Evolutionary conservation across 495 filamentous ascomycete genomes (phyloP).

Genomic region (Hypoxylon crocopeplum): DNA sequence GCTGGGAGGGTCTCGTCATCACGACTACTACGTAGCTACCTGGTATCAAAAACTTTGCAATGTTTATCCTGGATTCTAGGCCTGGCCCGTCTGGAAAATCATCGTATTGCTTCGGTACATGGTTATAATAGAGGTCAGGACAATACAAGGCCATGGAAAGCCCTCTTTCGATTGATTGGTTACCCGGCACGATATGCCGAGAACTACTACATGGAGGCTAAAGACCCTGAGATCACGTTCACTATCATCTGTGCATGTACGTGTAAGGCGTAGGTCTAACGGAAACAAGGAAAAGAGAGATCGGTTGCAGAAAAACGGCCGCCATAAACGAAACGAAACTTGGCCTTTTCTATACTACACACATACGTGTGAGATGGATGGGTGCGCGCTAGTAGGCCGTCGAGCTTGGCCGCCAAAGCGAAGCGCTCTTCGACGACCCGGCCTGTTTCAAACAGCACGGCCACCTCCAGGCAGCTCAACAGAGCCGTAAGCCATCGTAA

Average conservation of each 20-base stretch:
- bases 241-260: background rate
- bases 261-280: no score
- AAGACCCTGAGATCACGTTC: background rate
- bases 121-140: background rate
- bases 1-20: constrained; percentile 21
- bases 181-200: constrained; percentile 14
- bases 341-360: no score
- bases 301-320: background rate
- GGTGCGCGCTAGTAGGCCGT: no score
- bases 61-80: constrained; percentile 10
- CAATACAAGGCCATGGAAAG: background rate
- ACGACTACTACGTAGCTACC: constrained; percentile 1
- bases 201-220: constrained; percentile 5
- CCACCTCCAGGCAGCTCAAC: constrained; percentile 23
- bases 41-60: background rate
- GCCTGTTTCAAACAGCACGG: constrained; percentile 32
- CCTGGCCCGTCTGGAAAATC: background rate
- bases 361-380: no score
- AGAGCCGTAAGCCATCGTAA: constrained; percentile 9
- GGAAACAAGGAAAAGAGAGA: background rate
- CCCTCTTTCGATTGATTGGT: constrained; percentile 2
- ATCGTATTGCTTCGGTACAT: background rate
- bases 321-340: no score
- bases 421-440: constrained; percentile 27
- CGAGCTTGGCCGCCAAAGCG: constrained; percentile 21